These are phyloP conservation scores for Solanum hybrid DNA, from an alignment of 305 asterid species.

Conservation along the genomic window DNA sequence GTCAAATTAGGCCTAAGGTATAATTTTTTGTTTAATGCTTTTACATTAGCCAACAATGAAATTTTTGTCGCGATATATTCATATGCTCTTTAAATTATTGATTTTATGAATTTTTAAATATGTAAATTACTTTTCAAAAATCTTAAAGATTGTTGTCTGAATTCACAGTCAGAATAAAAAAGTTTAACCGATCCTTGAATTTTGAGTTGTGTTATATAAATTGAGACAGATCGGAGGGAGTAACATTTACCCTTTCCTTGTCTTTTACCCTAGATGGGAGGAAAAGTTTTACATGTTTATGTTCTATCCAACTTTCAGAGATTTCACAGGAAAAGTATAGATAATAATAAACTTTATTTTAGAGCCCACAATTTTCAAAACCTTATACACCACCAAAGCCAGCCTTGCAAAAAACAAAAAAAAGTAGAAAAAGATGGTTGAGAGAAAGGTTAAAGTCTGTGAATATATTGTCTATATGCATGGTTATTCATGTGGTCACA, in stretches of 20 bases:
- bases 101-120: background rate
- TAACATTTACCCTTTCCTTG: background rate
- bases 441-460: slow-evolving; percentile 1
- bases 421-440: background rate
- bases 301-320: background rate
- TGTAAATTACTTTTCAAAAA: background rate
- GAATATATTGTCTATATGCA: background rate
- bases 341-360: background rate
- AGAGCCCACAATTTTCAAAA: background rate
- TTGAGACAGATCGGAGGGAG: background rate
- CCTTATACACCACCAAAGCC: background rate
- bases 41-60: background rate
- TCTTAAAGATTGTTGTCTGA: background rate
- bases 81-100: background rate
- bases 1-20: background rate
- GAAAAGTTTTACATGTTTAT: background rate
- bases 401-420: background rate
- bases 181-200: background rate
- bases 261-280: background rate
- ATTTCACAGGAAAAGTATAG: background rate
- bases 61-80: background rate
- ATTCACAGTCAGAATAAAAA: background rate
- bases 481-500: background rate
- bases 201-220: background rate
- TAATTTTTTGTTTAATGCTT: background rate